Evolutionary conservation across 805 yeast species (phyloP), one percentile per base, ranked within the genome.

Genomic region (Starmerella sp.): DNA sequence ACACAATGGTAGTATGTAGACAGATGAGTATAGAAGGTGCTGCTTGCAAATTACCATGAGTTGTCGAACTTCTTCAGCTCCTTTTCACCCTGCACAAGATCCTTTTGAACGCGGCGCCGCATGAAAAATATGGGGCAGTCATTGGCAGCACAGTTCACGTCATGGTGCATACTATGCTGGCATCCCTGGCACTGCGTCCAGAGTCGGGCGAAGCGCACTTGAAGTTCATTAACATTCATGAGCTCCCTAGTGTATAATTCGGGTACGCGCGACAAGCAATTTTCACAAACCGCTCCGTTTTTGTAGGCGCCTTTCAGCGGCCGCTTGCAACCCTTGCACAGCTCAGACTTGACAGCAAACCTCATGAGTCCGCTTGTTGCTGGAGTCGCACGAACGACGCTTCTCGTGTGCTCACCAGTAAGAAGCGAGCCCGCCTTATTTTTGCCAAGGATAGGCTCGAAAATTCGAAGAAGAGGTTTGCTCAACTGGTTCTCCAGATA

Each of bases 121-220:
- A 93, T 93, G 68, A 93, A 93, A 65, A 93, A 93, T 38, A 93
- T 93, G 1, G 97, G 96, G 72, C 99, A 93, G 69, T 93, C 97
- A 62, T 90, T 89, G 62, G 91, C 88, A 0, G 96, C 83, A 69
- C 99, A 93, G 29, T 91, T 73, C 4, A 93, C 97, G 63, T 93
- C 97, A 69, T 89, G 96, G 64, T 93, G 97, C 53, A 95, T 72
- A 30, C 93, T 86, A 0, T 97, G 97, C 63, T 95, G 97, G 69
- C 98, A 93, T 56, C 97, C 75, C 71, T 93, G 99, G 68, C 99
- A 95, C 67, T 93, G 95, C 0, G 97, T 91, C 99, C 99, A 93
- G 59, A 93, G 72, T 60, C 95, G 75, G 3, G 95, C 82, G 64
- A 88, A 93, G 62, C 84, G 83, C 57, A 80, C 78, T 66, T 93